These are phyloP conservation scores for Phytophthora ramorum DNA, from an alignment of 352 stramenopile genomes.

Conservation along the genomic window DNA sequence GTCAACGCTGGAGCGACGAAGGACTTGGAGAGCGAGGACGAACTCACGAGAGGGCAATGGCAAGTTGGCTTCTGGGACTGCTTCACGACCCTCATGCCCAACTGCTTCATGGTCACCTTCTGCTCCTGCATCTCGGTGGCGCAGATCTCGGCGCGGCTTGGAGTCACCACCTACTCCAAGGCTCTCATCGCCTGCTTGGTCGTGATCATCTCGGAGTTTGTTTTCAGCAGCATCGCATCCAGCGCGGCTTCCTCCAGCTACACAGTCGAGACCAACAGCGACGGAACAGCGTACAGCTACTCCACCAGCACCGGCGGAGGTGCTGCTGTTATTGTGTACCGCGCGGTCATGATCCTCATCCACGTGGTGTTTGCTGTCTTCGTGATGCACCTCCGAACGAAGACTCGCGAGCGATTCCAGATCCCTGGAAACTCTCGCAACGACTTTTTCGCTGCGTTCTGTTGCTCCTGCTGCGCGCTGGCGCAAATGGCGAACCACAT, in stretches of 20 bases:
- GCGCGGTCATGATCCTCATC: constrained; percentile 20
- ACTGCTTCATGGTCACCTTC: constrained; percentile 51
- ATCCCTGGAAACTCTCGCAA: constrained; percentile 42
- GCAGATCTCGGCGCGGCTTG: constrained; percentile 48
- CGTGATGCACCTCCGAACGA: constrained; percentile 34
- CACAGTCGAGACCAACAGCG: constrained; percentile 19
- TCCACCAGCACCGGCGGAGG: constrained; percentile 16
- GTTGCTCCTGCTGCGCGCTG: constrained; percentile 52
- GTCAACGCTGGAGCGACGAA: constrained; percentile 6
- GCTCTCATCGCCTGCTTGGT: constrained; percentile 33
- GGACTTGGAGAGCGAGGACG: constrained; percentile 29
- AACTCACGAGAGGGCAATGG: constrained; percentile 20
- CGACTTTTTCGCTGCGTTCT: constrained; percentile 44
- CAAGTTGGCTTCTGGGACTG: constrained; percentile 48
- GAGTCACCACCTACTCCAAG: constrained; percentile 43
- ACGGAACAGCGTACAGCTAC: constrained; percentile 27
- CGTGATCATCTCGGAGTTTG: constrained; percentile 25
- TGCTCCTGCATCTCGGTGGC: constrained; percentile 57
- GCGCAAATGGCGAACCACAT: constrained; percentile 65
- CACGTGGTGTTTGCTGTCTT: constrained; percentile 27
- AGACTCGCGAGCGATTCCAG: constrained; percentile 45
- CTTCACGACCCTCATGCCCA: constrained; percentile 49
- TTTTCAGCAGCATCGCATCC: constrained; percentile 19
- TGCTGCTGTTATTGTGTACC: constrained; percentile 20
- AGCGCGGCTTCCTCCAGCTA: constrained; percentile 17